A percentile compares a stretch with the other conserved stretches of the same genome.
These are phyloP conservation scores for Bipolaris victoriae DNA, from an alignment of 2,329 filamentous ascomycete genomes.

Conservation along the genomic window DNA sequence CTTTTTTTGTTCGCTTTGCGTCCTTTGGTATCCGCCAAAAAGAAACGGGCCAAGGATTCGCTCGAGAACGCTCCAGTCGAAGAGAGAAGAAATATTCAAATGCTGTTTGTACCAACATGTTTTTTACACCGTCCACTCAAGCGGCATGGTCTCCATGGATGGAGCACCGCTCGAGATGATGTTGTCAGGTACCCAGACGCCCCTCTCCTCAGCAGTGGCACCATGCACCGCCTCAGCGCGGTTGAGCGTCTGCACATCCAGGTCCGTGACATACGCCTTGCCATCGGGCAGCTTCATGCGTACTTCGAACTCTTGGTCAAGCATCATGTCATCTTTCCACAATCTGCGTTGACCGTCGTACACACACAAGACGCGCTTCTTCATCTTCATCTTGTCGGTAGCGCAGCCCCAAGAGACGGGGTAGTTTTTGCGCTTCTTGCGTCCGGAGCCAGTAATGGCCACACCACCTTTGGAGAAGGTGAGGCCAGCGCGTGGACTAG, in stretches of 20 bases:
- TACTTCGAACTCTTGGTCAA: slow-evolving; percentile 92
- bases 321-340: slow-evolving; percentile 99
- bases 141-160: slow-evolving; percentile 2
- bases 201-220: slow-evolving; percentile 85
- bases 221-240: slow-evolving; percentile 83
- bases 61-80: slow-evolving; percentile 11
- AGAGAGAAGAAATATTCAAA: slow-evolving; percentile 2
- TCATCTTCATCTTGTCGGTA: slow-evolving; percentile 94
- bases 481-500: slow-evolving; percentile 62
- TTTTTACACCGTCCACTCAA: slow-evolving; percentile 9
- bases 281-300: slow-evolving; percentile 72
- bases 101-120: slow-evolving; percentile 6
- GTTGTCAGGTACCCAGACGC: slow-evolving; percentile 79
- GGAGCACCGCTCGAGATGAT: slow-evolving; percentile 46
- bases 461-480: slow-evolving; percentile 80
- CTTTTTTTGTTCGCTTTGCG: slow-evolving; percentile 18
- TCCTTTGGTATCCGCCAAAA: neutral
- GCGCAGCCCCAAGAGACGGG: slow-evolving; percentile 93
- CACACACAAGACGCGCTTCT: slow-evolving; percentile 92
- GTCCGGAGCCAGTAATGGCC: slow-evolving; percentile 62
- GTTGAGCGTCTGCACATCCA: slow-evolving; percentile 88
- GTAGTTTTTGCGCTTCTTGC: slow-evolving; percentile 93
- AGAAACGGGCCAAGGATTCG: slow-evolving; percentile 5
- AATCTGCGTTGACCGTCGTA: slow-evolving; percentile 87
- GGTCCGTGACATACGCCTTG: slow-evolving; percentile 86